phyloP scores from a whole-genome alignment of 306 rosid species.

The Vigna mungo region DNA sequence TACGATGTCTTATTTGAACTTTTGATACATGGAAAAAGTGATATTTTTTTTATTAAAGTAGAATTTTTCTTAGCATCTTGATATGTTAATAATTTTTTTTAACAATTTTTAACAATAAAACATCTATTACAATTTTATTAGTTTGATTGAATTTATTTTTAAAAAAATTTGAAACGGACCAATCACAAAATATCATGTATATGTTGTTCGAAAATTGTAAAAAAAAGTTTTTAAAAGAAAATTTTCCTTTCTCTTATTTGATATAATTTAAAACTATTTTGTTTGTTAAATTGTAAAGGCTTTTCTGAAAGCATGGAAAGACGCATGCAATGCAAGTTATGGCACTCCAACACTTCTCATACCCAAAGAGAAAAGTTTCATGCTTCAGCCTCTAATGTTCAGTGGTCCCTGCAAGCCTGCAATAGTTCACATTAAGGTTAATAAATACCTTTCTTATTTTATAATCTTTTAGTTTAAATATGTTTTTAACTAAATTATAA shows the following conservation, averaged over 20 bases:
- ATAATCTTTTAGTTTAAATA: neutral
- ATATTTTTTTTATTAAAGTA: neutral
- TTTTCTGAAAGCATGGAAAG: constrained; percentile 61
- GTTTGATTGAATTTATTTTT: too few species aligned
- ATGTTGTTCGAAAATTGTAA: too few species aligned
- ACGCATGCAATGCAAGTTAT: constrained; percentile 41
- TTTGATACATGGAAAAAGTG: neutral
- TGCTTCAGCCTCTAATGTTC: constrained; percentile 54
- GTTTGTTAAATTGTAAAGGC: constrained; percentile 46
- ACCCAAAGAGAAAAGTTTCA: constrained; percentile 51
- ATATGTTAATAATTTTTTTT: too few species aligned
- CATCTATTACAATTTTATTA: too few species aligned
- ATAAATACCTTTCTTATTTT: neutral
- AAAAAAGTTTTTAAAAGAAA: too few species aligned
- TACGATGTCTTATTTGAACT: neutral
- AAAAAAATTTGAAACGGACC: too few species aligned
- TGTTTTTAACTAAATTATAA: too few species aligned
- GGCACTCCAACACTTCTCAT: constrained; percentile 43
- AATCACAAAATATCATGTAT: too few species aligned
- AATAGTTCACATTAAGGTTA: constrained; percentile 47
- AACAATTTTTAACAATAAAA: too few species aligned
- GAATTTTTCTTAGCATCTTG: too few species aligned
- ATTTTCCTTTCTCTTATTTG: neutral
- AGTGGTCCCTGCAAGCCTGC: constrained; percentile 60
- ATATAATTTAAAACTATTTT: neutral